phyloP scores from a whole-genome alignment of 2,329 filamentous ascomycete genomes.

The Fusarium pseudocircinatum region DNA sequence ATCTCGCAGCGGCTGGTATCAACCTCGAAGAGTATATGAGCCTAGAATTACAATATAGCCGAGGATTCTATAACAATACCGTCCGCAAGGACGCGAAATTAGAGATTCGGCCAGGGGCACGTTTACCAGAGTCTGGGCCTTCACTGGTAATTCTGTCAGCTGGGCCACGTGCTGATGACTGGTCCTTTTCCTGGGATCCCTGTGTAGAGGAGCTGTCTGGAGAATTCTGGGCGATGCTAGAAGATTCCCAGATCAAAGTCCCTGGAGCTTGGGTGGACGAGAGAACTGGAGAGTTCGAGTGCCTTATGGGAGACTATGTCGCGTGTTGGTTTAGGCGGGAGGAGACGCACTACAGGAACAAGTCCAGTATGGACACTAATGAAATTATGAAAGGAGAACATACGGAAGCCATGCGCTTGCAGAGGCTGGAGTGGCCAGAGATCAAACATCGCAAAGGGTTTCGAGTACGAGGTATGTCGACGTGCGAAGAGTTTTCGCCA shows the following conservation, averaged over 20 bases:
- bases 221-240: background rate
- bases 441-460: background rate
- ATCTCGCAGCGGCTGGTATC: background rate
- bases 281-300: fast-evolving
- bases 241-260: fast-evolving
- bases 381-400: background rate
- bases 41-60: fast-evolving
- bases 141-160: fast-evolving
- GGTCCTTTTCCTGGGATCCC: background rate
- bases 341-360: too few relatives aligned
- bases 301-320: fast-evolving
- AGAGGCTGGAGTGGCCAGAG: background rate
- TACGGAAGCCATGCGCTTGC: background rate
- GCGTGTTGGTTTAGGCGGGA: background rate
- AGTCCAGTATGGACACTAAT: too few relatives aligned
- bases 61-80: fast-evolving
- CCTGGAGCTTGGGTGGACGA: background rate
- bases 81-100: fast-evolving
- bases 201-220: background rate
- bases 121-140: background rate
- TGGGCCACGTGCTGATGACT: fast-evolving
- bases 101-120: fast-evolving
- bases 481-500: background rate
- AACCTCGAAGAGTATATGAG: background rate
- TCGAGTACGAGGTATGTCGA: background rate